Evolutionary conservation across 2,329 filamentous ascomycete genomes (phyloP).

Genomic region (Verruconis gallopava): DNA sequence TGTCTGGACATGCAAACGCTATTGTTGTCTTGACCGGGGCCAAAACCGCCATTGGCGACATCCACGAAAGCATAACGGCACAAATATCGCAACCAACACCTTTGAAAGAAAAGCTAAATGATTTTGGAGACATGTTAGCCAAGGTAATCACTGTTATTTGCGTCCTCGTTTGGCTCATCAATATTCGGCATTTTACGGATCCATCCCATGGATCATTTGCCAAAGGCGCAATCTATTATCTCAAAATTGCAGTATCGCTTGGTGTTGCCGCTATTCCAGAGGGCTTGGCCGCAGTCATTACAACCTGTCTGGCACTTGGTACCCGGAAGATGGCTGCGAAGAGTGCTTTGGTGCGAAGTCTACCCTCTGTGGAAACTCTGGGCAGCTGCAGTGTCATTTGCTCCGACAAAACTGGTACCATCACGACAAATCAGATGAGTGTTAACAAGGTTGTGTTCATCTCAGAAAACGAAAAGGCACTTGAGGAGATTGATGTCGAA

Average conservation of each 20-base stretch:
- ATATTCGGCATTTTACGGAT: conserved; percentile 93
- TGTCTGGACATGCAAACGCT: conserved; percentile 83
- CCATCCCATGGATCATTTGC: conserved; percentile 85
- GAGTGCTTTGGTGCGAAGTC: conserved; percentile 89
- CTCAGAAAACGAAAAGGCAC: conserved; percentile 54
- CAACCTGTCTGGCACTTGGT: conserved; percentile 90
- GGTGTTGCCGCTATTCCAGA: conserved; percentile 97
- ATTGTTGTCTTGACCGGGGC: conserved; percentile 82
- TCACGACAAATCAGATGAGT: conserved; percentile 99
- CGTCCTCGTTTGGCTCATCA: conserved; percentile 94
- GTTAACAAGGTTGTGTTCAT: conserved; percentile 86
- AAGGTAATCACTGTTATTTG: conserved; percentile 99
- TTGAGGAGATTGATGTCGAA: conserved; percentile 81
- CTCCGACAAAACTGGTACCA: conserved; percentile 95
- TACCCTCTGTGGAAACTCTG: conserved; percentile 93
- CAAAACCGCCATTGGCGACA: conserved; percentile 91
- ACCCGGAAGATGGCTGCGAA: conserved; percentile 98
- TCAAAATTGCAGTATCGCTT: conserved; percentile 97
- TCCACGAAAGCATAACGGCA: conserved; percentile 94
- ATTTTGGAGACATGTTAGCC: conserved; percentile 89
- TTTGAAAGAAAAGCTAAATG: conserved; percentile 95
- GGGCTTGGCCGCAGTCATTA: conserved; percentile 94
- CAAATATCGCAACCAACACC: conserved; percentile 97
- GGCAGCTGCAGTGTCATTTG: conserved; percentile 99
- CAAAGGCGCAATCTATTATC: conserved; percentile 97